Percentiles rank a stretch among this genome's conserved stretches.
Conservation (phyloP, 2,329 filamentous ascomycete genomes). For the Sordariomycetes sp. region DNA sequence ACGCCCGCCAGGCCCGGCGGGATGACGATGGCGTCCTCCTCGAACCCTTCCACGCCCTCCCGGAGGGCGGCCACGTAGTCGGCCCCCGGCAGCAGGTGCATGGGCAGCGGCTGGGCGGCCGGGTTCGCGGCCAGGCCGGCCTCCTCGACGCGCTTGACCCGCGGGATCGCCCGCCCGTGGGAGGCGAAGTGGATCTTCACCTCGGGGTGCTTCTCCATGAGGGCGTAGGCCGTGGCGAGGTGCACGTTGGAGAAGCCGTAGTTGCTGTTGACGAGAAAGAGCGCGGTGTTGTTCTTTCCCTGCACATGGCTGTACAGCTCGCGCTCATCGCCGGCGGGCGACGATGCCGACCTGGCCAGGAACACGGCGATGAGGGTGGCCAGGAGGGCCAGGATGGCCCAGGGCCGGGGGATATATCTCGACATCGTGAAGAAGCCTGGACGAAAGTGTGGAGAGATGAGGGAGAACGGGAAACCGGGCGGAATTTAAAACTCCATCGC, state of each 20-base stretch:
- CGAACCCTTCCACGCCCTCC: slow-evolving; percentile 4
- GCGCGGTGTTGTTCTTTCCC: slow-evolving; percentile 18
- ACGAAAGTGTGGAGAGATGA: background rate
- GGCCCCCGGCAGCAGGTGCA: slow-evolving; percentile 14
- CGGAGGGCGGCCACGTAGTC: slow-evolving; percentile 10
- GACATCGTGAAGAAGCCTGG: background rate
- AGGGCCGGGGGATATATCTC: background rate
- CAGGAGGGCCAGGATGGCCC: background rate
- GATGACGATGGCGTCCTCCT: slow-evolving; percentile 8
- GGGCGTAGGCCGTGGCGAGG: slow-evolving; percentile 20
- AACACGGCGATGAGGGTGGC: background rate
- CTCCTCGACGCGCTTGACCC: background rate
- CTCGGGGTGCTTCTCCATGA: slow-evolving; percentile 19
- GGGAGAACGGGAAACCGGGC: no score
- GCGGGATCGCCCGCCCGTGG: slow-evolving; percentile 10
- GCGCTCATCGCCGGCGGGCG: background rate
- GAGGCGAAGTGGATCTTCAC: slow-evolving; percentile 24
- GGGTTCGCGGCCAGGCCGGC: slow-evolving; percentile 5
- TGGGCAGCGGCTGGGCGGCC: slow-evolving; percentile 11
- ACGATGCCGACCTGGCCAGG: background rate
- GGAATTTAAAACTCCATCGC: no score
- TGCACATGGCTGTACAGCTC: background rate
- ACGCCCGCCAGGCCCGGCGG: slow-evolving; percentile 12
- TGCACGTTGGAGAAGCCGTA: slow-evolving; percentile 24
- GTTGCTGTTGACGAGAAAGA: slow-evolving; percentile 20